Percentiles rank a stretch among this genome's conserved stretches.
Evolutionary conservation across 2,329 filamentous ascomycete species (phyloP).

Genomic region (Aspergillus sp.): DNA sequence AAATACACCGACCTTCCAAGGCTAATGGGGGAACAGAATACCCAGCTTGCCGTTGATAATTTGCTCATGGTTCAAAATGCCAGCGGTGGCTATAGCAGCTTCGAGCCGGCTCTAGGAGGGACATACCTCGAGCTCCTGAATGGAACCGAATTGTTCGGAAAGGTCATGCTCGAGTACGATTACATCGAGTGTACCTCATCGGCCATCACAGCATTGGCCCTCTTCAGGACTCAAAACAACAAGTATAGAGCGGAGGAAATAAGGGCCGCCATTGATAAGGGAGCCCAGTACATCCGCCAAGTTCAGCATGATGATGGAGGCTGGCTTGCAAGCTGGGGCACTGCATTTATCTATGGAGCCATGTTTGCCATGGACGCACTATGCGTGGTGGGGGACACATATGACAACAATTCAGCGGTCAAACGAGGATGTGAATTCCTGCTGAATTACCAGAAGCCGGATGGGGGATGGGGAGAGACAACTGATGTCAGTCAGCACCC

Average conservation of each 20-base stretch:
- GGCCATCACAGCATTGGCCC: neutral
- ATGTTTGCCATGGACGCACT: slow-evolving; percentile 14
- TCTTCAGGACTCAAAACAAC: neutral
- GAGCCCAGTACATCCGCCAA: neutral
- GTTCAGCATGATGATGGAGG: slow-evolving; percentile 3
- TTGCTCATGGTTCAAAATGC: slow-evolving; percentile 8
- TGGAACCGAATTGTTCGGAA: slow-evolving; percentile 11
- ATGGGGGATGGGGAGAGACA: slow-evolving; percentile 13
- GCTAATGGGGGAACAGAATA: neutral
- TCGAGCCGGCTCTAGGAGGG: slow-evolving; percentile 3
- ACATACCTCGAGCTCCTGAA: slow-evolving; percentile 9
- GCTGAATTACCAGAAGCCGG: slow-evolving; percentile 5
- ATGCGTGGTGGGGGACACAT: neutral
- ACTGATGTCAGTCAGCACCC: neutral
- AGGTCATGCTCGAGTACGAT: slow-evolving; percentile 12
- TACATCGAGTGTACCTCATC: slow-evolving; percentile 12
- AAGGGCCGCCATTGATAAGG: neutral
- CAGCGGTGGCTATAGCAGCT: slow-evolving; percentile 9
- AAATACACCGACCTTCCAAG: neutral
- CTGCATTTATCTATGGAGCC: slow-evolving; percentile 10
- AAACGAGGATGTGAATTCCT: slow-evolving; percentile 4
- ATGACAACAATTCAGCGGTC: neutral
- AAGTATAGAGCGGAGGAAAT: slow-evolving; percentile 3
- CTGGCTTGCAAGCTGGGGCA: slow-evolving; percentile 12
- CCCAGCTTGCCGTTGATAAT: slow-evolving; percentile 5